Evolutionary conservation across 495 filamentous ascomycete species (phyloP).

Genomic region (Penicillium atrosanguineum): DNA sequence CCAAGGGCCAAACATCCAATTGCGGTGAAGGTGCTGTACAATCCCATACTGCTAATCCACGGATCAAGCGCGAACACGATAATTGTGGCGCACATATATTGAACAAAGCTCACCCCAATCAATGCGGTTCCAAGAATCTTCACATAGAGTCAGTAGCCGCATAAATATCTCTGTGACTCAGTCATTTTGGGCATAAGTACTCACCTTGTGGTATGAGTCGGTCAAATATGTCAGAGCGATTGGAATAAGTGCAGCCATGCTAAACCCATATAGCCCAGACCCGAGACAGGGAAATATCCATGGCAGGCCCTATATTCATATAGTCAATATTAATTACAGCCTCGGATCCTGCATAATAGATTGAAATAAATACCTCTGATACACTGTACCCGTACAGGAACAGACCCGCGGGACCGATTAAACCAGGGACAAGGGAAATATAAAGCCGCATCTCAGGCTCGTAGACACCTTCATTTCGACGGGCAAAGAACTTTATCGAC

Average conservation of each 20-base stretch:
- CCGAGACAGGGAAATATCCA: not conserved
- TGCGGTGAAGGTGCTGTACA: no score
- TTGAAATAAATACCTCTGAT: no score
- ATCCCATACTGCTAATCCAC: no score
- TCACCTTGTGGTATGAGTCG: conserved; percentile 29
- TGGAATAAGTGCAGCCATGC: not conserved
- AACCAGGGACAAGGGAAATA: conserved; percentile 12
- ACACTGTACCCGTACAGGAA: no score
- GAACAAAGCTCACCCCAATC: conserved; percentile 26
- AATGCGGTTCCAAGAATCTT: conserved; percentile 32
- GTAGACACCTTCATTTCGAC: conserved; percentile 33
- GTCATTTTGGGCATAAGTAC: conserved; percentile 6
- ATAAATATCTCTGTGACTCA: not conserved
- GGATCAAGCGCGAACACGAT: conserved; percentile 29
- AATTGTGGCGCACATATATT: conserved; percentile 20
- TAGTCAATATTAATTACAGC: conserved; percentile 11
- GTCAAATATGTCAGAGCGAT: conserved; percentile 23
- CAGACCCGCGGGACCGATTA: conserved; percentile 9
- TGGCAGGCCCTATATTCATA: not conserved
- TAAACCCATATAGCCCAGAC: not conserved
- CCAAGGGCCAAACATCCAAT: no score
- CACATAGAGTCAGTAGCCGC: not conserved
- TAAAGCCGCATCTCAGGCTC: conserved; percentile 39
- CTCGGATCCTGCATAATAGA: no score
- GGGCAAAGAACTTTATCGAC: conserved; percentile 25